A percentile compares a stretch with the other conserved stretches of the same genome.
Conservation (phyloP, 164 flowering plant genomes). For the Macadamia tetraphylla region DNA sequence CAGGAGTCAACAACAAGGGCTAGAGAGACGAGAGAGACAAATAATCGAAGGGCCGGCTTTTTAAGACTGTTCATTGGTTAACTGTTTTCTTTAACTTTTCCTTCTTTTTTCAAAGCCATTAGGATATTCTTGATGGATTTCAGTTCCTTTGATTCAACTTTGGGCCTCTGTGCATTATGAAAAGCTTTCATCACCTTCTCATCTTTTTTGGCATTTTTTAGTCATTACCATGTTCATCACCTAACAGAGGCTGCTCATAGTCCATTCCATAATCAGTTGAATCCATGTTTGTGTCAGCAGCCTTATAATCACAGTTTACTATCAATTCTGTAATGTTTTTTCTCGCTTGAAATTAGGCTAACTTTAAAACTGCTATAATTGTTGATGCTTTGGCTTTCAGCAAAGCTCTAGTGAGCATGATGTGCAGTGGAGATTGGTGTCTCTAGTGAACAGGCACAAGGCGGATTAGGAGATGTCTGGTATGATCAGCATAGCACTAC, state of each 20-base stretch:
- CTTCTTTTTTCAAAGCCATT: slow-evolving; percentile 75
- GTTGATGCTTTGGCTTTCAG: slow-evolving; percentile 78
- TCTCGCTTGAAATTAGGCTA: slow-evolving; percentile 60
- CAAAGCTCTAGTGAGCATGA: slow-evolving; percentile 46
- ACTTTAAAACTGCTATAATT: slow-evolving; percentile 79
- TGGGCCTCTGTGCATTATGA: slow-evolving; percentile 29
- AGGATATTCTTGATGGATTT: slow-evolving; percentile 63
- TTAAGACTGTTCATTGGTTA: slow-evolving; percentile 35
- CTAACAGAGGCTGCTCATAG: slow-evolving; percentile 30
- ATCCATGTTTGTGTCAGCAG: slow-evolving; percentile 40
- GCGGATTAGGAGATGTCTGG: slow-evolving; percentile 38
- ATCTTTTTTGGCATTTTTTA: slow-evolving; percentile 20
- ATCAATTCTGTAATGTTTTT: slow-evolving; percentile 25
- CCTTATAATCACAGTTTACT: slow-evolving; percentile 39
- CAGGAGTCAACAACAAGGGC: no score
- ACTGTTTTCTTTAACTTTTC: slow-evolving; percentile 64
- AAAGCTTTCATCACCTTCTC: slow-evolving; percentile 29
- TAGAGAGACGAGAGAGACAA: no score
- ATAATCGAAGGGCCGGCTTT: no score
- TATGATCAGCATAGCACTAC: slow-evolving; percentile 82
- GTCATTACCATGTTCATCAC: slow-evolving; percentile 27
- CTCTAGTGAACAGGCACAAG: slow-evolving; percentile 38
- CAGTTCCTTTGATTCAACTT: slow-evolving; percentile 51
- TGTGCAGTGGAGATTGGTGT: slow-evolving; percentile 6
- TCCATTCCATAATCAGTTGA: slow-evolving; percentile 43